Conservation (phyloP, 78 protist species). For the Chrysochromulina parva region DNA sequence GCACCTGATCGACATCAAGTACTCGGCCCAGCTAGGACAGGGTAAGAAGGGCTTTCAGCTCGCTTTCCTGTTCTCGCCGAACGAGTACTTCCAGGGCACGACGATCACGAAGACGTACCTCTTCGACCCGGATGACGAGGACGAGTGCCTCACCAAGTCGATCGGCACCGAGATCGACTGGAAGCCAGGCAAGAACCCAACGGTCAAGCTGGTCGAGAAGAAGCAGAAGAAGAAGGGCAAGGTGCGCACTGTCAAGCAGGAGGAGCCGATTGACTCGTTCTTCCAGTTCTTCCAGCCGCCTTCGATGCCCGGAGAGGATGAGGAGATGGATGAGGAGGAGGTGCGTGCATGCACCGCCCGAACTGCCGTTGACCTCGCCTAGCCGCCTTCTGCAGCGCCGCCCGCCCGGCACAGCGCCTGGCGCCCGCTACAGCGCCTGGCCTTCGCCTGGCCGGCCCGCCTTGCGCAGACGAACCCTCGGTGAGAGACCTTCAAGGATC, state of each 20-base stretch:
- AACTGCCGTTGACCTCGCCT: too few relatives aligned
- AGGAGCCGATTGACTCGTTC: slow-evolving; percentile 25
- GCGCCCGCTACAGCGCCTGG: too few relatives aligned
- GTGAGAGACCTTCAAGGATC: too few relatives aligned
- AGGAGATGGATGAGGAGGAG: slow-evolving; percentile 22
- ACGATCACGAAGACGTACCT: slow-evolving; percentile 7
- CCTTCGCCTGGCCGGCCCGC: too few relatives aligned
- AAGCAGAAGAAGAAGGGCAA: slow-evolving; percentile 34
- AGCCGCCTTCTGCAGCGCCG: too few relatives aligned
- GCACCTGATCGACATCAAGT: slow-evolving; percentile 9
- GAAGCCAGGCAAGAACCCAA: slow-evolving; percentile 27
- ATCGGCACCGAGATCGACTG: slow-evolving; percentile 2
- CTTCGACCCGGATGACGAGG: slow-evolving; percentile 15
- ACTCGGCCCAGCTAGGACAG: background rate
- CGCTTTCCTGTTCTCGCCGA: background rate
- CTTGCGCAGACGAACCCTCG: too few relatives aligned
- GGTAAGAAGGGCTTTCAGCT: slow-evolving; percentile 9
- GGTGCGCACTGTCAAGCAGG: slow-evolving; percentile 15
- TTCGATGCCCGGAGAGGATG: background rate
- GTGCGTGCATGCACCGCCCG: background rate
- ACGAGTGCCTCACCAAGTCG: background rate
- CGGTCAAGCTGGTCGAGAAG: background rate
- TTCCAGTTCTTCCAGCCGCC: slow-evolving; percentile 32
- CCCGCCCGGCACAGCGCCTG: too few relatives aligned
- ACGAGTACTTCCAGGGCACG: background rate